Percentiles rank a stretch among this genome's conserved stretches.
phyloP scores from a whole-genome alignment of 2,329 filamentous ascomycete species.

The Pseudogymnoascus pannorum region DNA sequence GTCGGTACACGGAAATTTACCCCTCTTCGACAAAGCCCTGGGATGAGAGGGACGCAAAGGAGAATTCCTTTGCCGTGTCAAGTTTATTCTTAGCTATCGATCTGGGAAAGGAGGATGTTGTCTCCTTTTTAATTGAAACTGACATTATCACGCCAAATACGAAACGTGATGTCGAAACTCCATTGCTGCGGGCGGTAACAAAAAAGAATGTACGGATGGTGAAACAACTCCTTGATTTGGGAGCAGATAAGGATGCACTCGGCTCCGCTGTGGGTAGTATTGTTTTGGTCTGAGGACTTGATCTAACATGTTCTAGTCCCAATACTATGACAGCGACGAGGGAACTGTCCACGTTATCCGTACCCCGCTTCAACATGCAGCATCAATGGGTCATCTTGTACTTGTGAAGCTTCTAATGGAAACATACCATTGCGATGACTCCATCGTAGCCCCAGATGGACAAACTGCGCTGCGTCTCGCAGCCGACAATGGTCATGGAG shows the following conservation, averaged over 20 bases:
- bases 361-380: conserved; percentile 40
- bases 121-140: neutral
- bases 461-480: conserved; percentile 40
- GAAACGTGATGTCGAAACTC: conserved; percentile 7
- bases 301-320: neutral
- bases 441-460: conserved; percentile 38
- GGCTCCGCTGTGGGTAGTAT: conserved; percentile 12
- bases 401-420: conserved; percentile 37
- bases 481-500: conserved; percentile 34
- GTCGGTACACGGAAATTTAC: neutral
- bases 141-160: conserved; percentile 8
- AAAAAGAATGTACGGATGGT: conserved; percentile 12
- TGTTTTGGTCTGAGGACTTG: neutral
- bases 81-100: neutral
- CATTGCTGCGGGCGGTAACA: conserved; percentile 12
- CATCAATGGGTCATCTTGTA: conserved; percentile 33
- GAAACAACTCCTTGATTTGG: conserved; percentile 11
- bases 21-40: neutral
- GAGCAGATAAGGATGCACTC: conserved; percentile 14
- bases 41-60: neutral
- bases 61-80: neutral
- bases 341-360: conserved; percentile 20
- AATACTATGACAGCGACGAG: neutral
- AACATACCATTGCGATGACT: conserved; percentile 36
- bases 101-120: neutral